These are phyloP conservation scores for Fusarium globosum DNA, from an alignment of 2,329 filamentous ascomycete species.

Conservation along the genomic window DNA sequence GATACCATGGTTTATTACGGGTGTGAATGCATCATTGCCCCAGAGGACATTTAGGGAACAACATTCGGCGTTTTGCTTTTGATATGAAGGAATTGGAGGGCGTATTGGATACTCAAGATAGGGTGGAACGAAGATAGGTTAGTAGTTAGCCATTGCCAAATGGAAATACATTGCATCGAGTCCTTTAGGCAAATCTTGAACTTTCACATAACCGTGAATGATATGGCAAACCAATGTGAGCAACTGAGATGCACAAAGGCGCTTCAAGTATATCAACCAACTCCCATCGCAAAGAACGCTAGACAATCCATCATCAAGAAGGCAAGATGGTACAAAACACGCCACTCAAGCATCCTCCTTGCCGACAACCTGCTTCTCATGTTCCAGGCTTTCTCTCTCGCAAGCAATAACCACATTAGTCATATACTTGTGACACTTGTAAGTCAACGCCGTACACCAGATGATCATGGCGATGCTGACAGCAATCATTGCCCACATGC, in stretches of 20 bases:
- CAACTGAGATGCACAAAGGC: not conserved
- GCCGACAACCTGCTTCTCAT: constrained; percentile 12
- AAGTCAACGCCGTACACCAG: constrained; percentile 68
- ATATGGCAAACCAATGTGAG: not conserved
- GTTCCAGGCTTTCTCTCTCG: constrained; percentile 13
- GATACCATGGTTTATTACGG: constrained; percentile 37
- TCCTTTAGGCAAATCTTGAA: not conserved
- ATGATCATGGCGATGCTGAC: constrained; percentile 67
- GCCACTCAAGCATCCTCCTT: not conserved
- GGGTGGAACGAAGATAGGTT: not conserved
- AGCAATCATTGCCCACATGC: constrained; percentile 81
- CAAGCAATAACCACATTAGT: not conserved
- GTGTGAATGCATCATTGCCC: constrained; percentile 3
- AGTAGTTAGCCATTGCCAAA: constrained; percentile 13
- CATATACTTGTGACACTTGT: constrained; percentile 35
- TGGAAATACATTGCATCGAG: not conserved
- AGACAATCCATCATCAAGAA: not conserved
- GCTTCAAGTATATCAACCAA: not conserved
- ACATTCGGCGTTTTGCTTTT: constrained; percentile 23
- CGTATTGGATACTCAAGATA: not conserved
- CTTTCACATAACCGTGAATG: not conserved
- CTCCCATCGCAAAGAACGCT: not conserved
- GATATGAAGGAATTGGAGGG: not conserved
- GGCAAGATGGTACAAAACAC: not conserved
- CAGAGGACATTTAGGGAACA: constrained; percentile 21